A percentile compares a stretch with the other conserved stretches of the same genome.
phyloP scores from a whole-genome alignment of 768 basidiomycete genomes.

The Suillus brevipes region DNA sequence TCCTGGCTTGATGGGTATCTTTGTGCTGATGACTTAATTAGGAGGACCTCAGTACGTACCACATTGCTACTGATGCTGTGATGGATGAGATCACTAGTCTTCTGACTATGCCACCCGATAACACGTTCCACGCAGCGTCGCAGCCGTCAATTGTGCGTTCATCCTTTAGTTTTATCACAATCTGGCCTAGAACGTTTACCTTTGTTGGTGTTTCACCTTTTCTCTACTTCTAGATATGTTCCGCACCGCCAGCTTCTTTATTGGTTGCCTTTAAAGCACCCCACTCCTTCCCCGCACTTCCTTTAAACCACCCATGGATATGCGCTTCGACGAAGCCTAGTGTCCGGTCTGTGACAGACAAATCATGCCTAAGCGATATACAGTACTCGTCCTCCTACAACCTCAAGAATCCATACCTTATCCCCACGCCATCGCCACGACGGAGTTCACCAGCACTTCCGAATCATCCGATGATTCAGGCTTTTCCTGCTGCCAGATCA shows the following conservation, averaged over 20 bases:
- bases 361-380: slow-evolving; percentile 75
- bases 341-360: slow-evolving; percentile 79
- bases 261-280: slow-evolving; percentile 3
- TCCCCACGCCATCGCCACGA: slow-evolving; percentile 37
- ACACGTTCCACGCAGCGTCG: too few relatives aligned
- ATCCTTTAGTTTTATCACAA: too few relatives aligned
- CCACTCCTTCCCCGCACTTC: slow-evolving; percentile 17
- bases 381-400: slow-evolving; percentile 43
- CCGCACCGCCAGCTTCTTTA: slow-evolving; percentile 6
- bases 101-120: too few relatives aligned
- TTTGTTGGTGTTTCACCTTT: slow-evolving; percentile 20
- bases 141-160: too few relatives aligned
- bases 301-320: slow-evolving; percentile 20
- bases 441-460: too few relatives aligned
- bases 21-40: slow-evolving; percentile 32
- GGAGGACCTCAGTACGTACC: slow-evolving; percentile 20
- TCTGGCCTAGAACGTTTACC: too few relatives aligned
- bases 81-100: too few relatives aligned
- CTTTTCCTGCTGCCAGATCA: too few relatives aligned
- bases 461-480: too few relatives aligned
- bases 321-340: slow-evolving; percentile 68
- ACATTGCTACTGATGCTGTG: too few relatives aligned
- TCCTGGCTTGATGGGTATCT: slow-evolving; percentile 1
- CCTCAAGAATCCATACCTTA: slow-evolving; percentile 17
- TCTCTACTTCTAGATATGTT: slow-evolving; percentile 2